phyloP scores from a whole-genome alignment of 2,329 filamentous ascomycete species.

The Ophiostoma populinum region DNA sequence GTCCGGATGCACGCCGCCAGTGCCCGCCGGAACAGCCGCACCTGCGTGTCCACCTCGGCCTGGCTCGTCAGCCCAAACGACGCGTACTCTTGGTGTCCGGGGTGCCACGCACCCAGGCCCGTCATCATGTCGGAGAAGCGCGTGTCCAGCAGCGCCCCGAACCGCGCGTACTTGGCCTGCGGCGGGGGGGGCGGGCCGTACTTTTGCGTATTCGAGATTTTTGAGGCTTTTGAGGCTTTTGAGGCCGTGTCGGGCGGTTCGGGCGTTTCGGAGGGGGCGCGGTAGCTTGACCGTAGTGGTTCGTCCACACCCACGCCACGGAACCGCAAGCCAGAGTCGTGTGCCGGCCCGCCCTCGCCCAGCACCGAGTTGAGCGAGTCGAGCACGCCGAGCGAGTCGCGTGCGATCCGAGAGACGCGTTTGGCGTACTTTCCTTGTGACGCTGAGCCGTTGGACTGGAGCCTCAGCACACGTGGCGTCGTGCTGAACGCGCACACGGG shows the following conservation, averaged over 20 bases:
- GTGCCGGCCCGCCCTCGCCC: too few relatives aligned
- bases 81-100: conserved; percentile 15
- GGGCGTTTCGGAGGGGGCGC: neutral
- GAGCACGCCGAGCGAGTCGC: too few relatives aligned
- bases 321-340: neutral
- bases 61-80: conserved; percentile 21
- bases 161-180: conserved; percentile 8
- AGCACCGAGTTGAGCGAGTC: too few relatives aligned
- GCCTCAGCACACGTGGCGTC: neutral
- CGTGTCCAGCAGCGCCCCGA: conserved; percentile 13
- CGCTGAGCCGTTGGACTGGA: too few relatives aligned
- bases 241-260: neutral
- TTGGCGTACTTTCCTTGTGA: too few relatives aligned
- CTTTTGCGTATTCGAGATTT: too few relatives aligned
- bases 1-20: conserved; percentile 28
- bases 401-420: too few relatives aligned
- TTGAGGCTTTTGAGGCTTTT: too few relatives aligned
- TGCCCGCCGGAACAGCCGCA: conserved; percentile 25
- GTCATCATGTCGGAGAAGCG: conserved; percentile 22
- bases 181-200: too few relatives aligned
- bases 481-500: conserved; percentile 6
- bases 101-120: conserved; percentile 13
- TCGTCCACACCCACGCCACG: too few relatives aligned
- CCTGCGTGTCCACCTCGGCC: conserved; percentile 27
- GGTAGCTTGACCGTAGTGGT: neutral